Evolutionary conservation across 306 rosid genomes (phyloP).

Genomic region (Cucumis melo): DNA sequence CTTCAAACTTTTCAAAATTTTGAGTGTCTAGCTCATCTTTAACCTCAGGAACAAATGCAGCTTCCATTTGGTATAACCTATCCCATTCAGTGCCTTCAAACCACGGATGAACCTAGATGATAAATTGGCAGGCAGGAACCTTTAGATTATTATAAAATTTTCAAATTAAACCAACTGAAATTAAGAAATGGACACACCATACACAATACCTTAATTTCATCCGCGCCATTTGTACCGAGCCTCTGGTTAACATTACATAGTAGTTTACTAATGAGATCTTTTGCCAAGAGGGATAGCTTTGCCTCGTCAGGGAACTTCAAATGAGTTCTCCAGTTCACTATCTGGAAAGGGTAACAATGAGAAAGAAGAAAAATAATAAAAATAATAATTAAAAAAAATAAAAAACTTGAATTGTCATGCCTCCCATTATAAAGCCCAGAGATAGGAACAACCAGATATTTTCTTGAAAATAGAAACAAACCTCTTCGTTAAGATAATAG

Average conservation of each 20-base stretch:
- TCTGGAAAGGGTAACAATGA: slow-evolving; percentile 29
- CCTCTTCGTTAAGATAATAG: too few relatives aligned
- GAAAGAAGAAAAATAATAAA: background rate
- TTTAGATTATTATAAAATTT: slow-evolving; percentile 13
- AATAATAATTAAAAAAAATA: background rate
- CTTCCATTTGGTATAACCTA: slow-evolving; percentile 81
- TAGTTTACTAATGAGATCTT: slow-evolving; percentile 52
- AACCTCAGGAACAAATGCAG: slow-evolving; percentile 96
- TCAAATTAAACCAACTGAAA: slow-evolving; percentile 23
- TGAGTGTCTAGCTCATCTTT: slow-evolving; percentile 94
- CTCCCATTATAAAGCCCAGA: background rate
- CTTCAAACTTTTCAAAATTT: slow-evolving; percentile 94
- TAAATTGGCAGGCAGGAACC: slow-evolving; percentile 30
- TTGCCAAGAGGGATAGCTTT: slow-evolving; percentile 66
- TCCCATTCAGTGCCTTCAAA: slow-evolving; percentile 69
- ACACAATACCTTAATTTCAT: slow-evolving; percentile 97
- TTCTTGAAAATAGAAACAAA: background rate
- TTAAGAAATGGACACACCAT: slow-evolving; percentile 45
- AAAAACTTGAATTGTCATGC: background rate
- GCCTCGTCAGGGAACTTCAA: slow-evolving; percentile 97
- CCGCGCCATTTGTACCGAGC: slow-evolving; percentile 76
- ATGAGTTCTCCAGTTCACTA: slow-evolving; percentile 92
- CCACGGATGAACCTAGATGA: slow-evolving; percentile 65
- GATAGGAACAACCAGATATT: background rate
- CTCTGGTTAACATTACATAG: slow-evolving; percentile 79